Percentiles rank a stretch among this genome's conserved stretches.
Conservation (phyloP, 495 filamentous ascomycete genomes). For the Penicillium crystallinum region DNA sequence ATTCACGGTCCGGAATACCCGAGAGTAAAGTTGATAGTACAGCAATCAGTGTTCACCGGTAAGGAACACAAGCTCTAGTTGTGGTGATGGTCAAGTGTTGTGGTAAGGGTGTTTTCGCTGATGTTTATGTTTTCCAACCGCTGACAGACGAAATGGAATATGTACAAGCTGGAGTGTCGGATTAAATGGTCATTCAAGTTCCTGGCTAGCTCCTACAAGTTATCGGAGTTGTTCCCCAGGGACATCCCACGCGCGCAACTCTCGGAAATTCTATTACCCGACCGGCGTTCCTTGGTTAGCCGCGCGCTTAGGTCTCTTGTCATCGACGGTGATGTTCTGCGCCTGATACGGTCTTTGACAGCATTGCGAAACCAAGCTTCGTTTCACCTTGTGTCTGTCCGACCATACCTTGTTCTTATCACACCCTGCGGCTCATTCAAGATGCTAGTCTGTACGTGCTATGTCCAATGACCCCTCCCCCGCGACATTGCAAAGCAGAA, state of each 20-base stretch:
- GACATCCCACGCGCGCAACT: slow-evolving; percentile 18
- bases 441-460: slow-evolving; percentile 41
- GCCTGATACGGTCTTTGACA: background rate
- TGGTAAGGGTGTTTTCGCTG: background rate
- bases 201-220: slow-evolving; percentile 1
- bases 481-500: background rate
- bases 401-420: background rate
- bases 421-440: slow-evolving; percentile 2
- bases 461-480: background rate
- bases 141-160: background rate
- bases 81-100: background rate
- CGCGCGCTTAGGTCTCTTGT: slow-evolving; percentile 22
- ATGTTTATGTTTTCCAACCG: background rate
- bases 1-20: background rate
- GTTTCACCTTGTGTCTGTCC: background rate
- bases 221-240: slow-evolving; percentile 13
- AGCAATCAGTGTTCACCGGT: background rate
- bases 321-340: slow-evolving; percentile 7
- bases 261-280: slow-evolving; percentile 17
- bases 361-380: background rate
- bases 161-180: slow-evolving; percentile 14
- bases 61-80: background rate
- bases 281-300: slow-evolving; percentile 14
- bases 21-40: background rate
- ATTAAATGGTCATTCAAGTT: slow-evolving; percentile 3